These are phyloP conservation scores for Xylariaceae sp. DNA, from an alignment of 2,329 filamentous ascomycete genomes.

Conservation along the genomic window DNA sequence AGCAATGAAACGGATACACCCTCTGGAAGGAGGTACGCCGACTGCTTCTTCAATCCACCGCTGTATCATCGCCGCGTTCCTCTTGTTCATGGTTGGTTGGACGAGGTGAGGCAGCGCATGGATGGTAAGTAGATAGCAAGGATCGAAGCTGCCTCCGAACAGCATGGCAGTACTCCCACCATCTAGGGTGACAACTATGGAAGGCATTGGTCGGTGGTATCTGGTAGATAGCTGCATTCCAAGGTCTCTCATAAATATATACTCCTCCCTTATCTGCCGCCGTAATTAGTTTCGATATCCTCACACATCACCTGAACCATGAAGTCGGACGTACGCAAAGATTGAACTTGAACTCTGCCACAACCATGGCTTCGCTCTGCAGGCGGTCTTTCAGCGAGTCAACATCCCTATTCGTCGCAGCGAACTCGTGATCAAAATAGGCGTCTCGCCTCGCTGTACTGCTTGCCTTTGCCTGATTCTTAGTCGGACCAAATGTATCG, in stretches of 20 bases:
- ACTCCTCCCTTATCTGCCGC: too few species aligned
- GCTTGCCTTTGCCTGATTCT: too few species aligned
- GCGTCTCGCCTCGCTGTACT: slow-evolving; percentile 32
- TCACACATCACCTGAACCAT: too few species aligned
- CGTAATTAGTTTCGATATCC: too few species aligned
- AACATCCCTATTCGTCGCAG: slow-evolving; percentile 24
- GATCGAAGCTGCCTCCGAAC: slow-evolving; percentile 70
- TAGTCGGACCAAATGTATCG: slow-evolving; percentile 24
- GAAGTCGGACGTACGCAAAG: too few species aligned
- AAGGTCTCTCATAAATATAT: too few species aligned
- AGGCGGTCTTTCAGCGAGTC: slow-evolving; percentile 41
- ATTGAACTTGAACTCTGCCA: slow-evolving; percentile 62
- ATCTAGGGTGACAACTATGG: slow-evolving; percentile 70
- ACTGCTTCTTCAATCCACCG: slow-evolving; percentile 69
- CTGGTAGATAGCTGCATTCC: slow-evolving; percentile 55
- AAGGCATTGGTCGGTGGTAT: slow-evolving; percentile 69
- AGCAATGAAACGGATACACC: slow-evolving; percentile 68
- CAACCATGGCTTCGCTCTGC: slow-evolving; percentile 51
- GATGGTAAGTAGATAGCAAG: slow-evolving; percentile 74
- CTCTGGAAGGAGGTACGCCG: slow-evolving; percentile 60
- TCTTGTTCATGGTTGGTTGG: slow-evolving; percentile 71
- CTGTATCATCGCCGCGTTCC: slow-evolving; percentile 75
- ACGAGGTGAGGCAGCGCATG: slow-evolving; percentile 65
- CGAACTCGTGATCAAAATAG: slow-evolving; percentile 45
- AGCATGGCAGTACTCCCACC: slow-evolving; percentile 72